Evolutionary conservation across 2,329 filamentous ascomycete species (phyloP).

Genomic region (Fusarium brevicatenulatum): DNA sequence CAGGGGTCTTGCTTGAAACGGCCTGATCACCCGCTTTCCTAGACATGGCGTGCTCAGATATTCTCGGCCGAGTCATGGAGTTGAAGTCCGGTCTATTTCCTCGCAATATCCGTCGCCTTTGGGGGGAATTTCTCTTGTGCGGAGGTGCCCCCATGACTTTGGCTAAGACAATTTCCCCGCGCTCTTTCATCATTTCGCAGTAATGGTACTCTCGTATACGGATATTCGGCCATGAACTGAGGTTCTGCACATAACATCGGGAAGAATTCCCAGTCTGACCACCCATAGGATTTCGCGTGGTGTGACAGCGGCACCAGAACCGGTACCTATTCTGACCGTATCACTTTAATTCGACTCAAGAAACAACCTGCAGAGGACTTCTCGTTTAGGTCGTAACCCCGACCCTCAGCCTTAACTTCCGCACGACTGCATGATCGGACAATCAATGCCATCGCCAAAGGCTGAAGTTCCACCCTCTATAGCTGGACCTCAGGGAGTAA

Average conservation of each 20-base stretch:
- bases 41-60: not conserved
- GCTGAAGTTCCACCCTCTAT: not conserved
- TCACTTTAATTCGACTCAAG: not conserved
- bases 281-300: not conserved
- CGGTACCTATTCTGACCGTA: not conserved
- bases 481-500: not conserved
- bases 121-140: conserved; percentile 7
- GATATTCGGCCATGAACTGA: not conserved
- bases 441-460: not conserved
- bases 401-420: not conserved
- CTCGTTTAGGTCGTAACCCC: not conserved
- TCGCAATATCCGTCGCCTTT: conserved; percentile 17
- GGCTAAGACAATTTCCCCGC: not conserved
- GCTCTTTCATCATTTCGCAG: not conserved
- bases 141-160: not conserved
- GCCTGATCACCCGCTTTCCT: not conserved
- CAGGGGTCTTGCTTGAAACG: conserved; percentile 3
- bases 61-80: conserved; percentile 29
- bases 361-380: not conserved
- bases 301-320: not conserved
- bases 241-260: not conserved
- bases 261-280: not conserved
- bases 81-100: conserved; percentile 17
- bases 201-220: not conserved
- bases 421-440: not conserved